phyloP scores from a whole-genome alignment of 2,329 filamentous ascomycete species.

The Exophiala oligosperma region DNA sequence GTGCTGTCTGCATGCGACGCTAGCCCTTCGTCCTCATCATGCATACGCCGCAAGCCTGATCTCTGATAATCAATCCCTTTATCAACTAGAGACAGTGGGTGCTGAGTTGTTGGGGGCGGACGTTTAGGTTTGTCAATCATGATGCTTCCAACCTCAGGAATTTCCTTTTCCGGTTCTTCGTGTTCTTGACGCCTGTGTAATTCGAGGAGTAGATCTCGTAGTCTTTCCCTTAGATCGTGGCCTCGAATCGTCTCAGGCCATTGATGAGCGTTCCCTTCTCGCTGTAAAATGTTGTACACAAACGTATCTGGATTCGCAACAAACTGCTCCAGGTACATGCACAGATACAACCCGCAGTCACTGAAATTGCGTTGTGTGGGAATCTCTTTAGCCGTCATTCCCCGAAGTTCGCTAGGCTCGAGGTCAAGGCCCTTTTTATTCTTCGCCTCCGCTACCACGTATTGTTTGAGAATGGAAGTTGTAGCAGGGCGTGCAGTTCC shows the following conservation, averaged over 20 bases:
- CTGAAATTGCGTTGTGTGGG: conserved; percentile 80
- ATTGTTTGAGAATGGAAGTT: conserved; percentile 66
- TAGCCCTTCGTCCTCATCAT: not conserved
- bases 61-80: conserved; percentile 14
- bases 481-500: conserved; percentile 64
- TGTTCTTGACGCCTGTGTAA: conserved; percentile 27
- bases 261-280: conserved; percentile 56
- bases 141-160: conserved; percentile 26
- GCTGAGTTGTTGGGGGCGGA: not conserved
- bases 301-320: conserved; percentile 72
- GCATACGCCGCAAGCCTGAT: not conserved
- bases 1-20: too few relatives aligned
- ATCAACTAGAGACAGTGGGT: not conserved
- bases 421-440: conserved; percentile 49
- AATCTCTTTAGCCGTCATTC: conserved; percentile 71
- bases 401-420: conserved; percentile 50
- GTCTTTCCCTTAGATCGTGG: conserved; percentile 23
- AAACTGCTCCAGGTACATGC: conserved; percentile 83
- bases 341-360: conserved; percentile 85
- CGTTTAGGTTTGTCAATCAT: conserved; percentile 18
- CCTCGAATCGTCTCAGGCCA: conserved; percentile 27
- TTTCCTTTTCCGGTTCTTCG: conserved; percentile 33
- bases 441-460: conserved; percentile 71
- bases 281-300: conserved; percentile 63
- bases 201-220: conserved; percentile 27